Conservation (phyloP, 176 grass and related monocot genomes). For the Bolboschoenus planiculmis region DNA sequence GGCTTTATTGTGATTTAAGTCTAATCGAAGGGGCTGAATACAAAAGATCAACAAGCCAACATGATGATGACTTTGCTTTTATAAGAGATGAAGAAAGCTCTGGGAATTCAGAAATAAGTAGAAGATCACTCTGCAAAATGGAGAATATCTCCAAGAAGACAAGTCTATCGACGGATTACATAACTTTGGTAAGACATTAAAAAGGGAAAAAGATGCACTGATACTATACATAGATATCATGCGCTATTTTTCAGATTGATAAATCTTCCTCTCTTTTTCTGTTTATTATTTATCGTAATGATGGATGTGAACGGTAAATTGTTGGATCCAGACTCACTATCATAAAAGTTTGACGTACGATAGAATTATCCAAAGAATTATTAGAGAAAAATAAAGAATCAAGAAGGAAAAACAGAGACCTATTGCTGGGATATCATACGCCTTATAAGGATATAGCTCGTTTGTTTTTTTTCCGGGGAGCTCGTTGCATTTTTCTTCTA, state of each 20-base stretch:
- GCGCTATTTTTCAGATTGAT: background rate
- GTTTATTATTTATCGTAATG: background rate
- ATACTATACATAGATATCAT: background rate
- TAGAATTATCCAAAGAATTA: background rate
- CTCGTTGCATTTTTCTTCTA: background rate
- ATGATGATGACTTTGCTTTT: slow-evolving; percentile 15
- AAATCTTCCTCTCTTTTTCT: background rate
- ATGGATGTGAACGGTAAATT: background rate
- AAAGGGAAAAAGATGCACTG: background rate
- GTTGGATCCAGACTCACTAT: no score
- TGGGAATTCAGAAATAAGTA: background rate
- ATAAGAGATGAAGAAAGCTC: background rate
- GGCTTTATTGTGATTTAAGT: slow-evolving; percentile 23
- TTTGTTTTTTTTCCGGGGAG: background rate
- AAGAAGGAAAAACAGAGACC: background rate
- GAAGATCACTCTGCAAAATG: background rate
- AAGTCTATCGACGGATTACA: background rate
- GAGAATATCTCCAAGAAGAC: background rate
- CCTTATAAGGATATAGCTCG: background rate
- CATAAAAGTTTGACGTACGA: background rate
- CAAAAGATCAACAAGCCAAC: background rate
- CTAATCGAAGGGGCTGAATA: background rate
- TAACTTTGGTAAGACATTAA: slow-evolving; percentile 10
- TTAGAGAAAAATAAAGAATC: background rate
- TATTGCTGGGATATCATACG: background rate